Conservation (phyloP, 1,284 basidiomycete genomes). For the Puccinia polysora region DNA sequence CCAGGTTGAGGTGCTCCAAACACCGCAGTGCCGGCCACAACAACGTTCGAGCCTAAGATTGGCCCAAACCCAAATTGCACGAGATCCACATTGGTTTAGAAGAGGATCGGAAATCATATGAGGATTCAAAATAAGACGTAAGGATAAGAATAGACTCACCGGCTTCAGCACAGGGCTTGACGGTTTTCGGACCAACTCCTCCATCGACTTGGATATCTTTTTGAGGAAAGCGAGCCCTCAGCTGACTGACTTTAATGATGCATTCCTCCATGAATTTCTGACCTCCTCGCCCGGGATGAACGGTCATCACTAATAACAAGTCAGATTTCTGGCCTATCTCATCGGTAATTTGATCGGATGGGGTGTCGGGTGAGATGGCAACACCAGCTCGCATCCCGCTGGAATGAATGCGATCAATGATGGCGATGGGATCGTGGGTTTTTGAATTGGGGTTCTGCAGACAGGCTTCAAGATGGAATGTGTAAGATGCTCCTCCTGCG, state of each 20-base stretch:
- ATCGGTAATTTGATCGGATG: constrained; percentile 75
- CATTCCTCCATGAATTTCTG: constrained; percentile 95
- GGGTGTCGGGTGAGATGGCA: constrained; percentile 89
- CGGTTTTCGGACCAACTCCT: constrained; percentile 85
- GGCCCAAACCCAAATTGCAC: neutral
- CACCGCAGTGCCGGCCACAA: constrained; percentile 95
- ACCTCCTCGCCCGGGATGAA: constrained; percentile 77
- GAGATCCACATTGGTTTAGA: neutral
- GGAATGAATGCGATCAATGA: constrained; percentile 71
- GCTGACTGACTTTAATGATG: constrained; percentile 71
- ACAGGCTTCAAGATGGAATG: constrained; percentile 88
- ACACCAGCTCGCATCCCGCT: constrained; percentile 83
- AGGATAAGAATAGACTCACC: constrained; percentile 56
- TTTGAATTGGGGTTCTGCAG: constrained; percentile 6
- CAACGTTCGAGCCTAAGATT: constrained; percentile 67
- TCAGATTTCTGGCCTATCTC: constrained; percentile 73
- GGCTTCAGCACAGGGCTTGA: constrained; percentile 81
- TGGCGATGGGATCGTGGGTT: constrained; percentile 57
- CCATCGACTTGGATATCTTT: constrained; percentile 96
- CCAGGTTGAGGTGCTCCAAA: constrained; percentile 77
- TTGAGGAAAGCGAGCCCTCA: constrained; percentile 80
- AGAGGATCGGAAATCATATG: neutral
- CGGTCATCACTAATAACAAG: constrained; percentile 96
- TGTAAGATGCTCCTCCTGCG: constrained; percentile 90
- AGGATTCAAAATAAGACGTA: neutral